Conservation (phyloP, 2,329 filamentous ascomycete genomes). For the Pezicula rhizophila region DNA sequence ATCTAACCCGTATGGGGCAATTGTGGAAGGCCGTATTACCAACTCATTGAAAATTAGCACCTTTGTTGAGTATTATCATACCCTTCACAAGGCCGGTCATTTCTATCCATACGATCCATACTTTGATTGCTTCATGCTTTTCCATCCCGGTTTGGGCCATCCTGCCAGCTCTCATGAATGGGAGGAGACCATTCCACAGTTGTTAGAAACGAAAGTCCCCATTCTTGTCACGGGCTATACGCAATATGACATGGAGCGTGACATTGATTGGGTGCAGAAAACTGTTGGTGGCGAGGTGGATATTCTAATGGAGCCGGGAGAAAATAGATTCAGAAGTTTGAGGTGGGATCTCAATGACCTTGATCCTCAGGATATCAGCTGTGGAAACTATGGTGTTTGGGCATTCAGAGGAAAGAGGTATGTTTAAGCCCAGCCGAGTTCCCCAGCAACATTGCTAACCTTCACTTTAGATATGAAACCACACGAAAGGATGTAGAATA, state of each 20-base stretch:
- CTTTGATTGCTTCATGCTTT: slow-evolving; percentile 95
- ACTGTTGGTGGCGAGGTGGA: slow-evolving; percentile 88
- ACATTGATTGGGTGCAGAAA: slow-evolving; percentile 83
- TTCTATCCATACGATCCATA: slow-evolving; percentile 97
- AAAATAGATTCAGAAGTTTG: slow-evolving; percentile 89
- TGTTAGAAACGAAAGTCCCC: slow-evolving; percentile 92
- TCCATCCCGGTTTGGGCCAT: slow-evolving; percentile 94
- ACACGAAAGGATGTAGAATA: slow-evolving; percentile 22
- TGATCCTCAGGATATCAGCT: slow-evolving; percentile 88
- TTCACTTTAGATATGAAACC: slow-evolving; percentile 25
- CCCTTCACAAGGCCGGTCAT: slow-evolving; percentile 80
- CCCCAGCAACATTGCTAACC: slow-evolving; percentile 5
- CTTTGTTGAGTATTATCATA: slow-evolving; percentile 97
- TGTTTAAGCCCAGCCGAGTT: slow-evolving; percentile 19
- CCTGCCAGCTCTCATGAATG: slow-evolving; percentile 91
- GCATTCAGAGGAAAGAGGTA: slow-evolving; percentile 96
- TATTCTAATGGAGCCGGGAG: slow-evolving; percentile 81
- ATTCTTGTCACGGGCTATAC: slow-evolving; percentile 95
- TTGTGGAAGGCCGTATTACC: slow-evolving; percentile 86
- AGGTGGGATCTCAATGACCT: slow-evolving; percentile 96
- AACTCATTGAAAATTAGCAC: slow-evolving; percentile 94
- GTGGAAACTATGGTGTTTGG: slow-evolving; percentile 97
- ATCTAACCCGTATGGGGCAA: slow-evolving; percentile 84
- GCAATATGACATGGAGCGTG: slow-evolving; percentile 87
- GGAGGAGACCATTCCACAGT: slow-evolving; percentile 80